Conservation (phyloP, 768 basidiomycete species). For the Agaricus sinodeliciosus region DNA sequence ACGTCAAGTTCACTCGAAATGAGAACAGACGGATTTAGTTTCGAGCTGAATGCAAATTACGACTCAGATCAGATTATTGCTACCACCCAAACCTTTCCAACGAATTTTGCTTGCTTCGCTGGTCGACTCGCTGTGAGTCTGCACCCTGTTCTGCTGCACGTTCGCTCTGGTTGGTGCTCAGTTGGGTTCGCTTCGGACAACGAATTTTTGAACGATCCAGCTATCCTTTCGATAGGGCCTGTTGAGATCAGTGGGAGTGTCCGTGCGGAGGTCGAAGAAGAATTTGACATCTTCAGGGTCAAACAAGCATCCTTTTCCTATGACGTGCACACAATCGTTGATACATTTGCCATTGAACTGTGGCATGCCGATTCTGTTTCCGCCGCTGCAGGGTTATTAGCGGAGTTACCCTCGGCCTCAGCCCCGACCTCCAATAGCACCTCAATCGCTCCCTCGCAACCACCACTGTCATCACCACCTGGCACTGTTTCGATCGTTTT, state of each 20-base stretch:
- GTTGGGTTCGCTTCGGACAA: conserved; percentile 26
- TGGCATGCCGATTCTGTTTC: conserved; percentile 27
- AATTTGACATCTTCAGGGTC: conserved; percentile 32
- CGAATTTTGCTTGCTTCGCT: conserved; percentile 39
- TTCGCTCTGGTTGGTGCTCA: conserved; percentile 32
- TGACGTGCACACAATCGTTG: conserved; percentile 17
- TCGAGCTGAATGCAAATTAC: conserved; percentile 31
- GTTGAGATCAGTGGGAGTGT: conserved; percentile 49
- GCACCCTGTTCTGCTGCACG: conserved; percentile 46
- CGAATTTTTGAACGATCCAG: conserved; percentile 39
- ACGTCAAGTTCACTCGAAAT: conserved; percentile 50
- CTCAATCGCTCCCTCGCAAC: neutral
- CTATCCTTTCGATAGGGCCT: conserved; percentile 49
- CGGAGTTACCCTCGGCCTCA: conserved; percentile 23
- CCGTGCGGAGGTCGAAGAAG: conserved; percentile 34
- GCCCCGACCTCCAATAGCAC: conserved; percentile 9
- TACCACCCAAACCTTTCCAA: neutral
- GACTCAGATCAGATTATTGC: conserved; percentile 27
- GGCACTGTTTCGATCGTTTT: conserved; percentile 57
- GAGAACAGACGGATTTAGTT: conserved; percentile 43
- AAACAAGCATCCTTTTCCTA: conserved; percentile 17
- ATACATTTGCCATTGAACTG: conserved; percentile 23
- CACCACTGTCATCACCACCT: conserved; percentile 32
- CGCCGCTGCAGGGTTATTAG: conserved; percentile 37
- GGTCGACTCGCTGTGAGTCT: conserved; percentile 34